These are phyloP conservation scores for Candida sithepensis DNA, from an alignment of 805 yeast species.

Conservation along the genomic window DNA sequence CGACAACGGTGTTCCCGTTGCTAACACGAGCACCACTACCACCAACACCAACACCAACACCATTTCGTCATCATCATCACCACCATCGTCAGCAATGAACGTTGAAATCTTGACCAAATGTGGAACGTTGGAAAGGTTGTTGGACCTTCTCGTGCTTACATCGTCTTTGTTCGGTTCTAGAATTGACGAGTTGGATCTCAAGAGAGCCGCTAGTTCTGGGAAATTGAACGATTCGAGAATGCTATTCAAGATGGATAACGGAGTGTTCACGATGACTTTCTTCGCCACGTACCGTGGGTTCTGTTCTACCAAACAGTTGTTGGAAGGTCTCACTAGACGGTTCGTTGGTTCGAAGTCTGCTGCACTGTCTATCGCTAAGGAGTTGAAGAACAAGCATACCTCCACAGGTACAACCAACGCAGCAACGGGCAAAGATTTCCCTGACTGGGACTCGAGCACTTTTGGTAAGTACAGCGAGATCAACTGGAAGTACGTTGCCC, in stretches of 20 bases:
- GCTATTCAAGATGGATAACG: conserved; percentile 56
- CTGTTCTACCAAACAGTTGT: conserved; percentile 50
- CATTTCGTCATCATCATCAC: background rate
- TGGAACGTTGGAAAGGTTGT: conserved; percentile 69
- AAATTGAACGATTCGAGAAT: conserved; percentile 6
- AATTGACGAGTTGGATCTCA: conserved; percentile 42
- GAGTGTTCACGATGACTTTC: conserved; percentile 60
- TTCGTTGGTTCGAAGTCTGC: conserved; percentile 63
- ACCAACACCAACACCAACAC: background rate
- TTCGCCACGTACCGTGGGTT: conserved; percentile 68
- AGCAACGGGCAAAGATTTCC: conserved; percentile 26
- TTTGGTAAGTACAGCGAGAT: conserved; percentile 40
- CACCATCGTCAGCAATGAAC: conserved; percentile 3
- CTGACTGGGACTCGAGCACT: conserved; percentile 52
- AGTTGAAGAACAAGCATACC: conserved; percentile 4
- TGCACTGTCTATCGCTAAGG: conserved; percentile 46
- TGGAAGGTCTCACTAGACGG: conserved; percentile 51
- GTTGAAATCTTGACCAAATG: conserved; percentile 42
- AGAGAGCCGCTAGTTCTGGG: conserved; percentile 22
- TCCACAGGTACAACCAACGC: too few species aligned
- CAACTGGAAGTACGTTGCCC: conserved; percentile 65
- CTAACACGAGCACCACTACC: background rate
- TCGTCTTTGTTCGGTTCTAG: conserved; percentile 51
- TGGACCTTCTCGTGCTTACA: conserved; percentile 76
- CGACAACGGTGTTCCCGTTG: background rate